These are phyloP conservation scores for Populus euphratica DNA, from an alignment of 345 rosid genomes.

Conservation along the genomic window DNA sequence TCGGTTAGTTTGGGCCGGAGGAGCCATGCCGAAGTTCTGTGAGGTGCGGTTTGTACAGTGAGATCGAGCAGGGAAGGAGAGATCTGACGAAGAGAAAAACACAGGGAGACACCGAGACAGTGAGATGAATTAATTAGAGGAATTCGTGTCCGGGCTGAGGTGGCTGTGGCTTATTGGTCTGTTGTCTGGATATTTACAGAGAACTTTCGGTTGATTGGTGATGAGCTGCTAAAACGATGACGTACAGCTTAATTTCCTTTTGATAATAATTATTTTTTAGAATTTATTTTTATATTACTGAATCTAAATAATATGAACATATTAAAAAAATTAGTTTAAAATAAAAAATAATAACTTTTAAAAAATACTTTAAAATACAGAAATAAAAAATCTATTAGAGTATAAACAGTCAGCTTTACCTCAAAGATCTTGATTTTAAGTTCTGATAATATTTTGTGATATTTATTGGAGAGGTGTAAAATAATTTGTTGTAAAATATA, in stretches of 20 bases:
- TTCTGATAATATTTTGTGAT: too few relatives aligned
- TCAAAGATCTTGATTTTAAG: too few relatives aligned
- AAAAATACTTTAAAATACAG: too few relatives aligned
- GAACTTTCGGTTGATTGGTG: not conserved
- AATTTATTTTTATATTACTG: too few relatives aligned
- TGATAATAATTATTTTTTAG: too few relatives aligned
- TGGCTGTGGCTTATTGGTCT: slow-evolving; percentile 9
- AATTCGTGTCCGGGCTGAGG: slow-evolving; percentile 2
- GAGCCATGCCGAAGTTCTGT: slow-evolving; percentile 53
- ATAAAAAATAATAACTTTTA: too few relatives aligned
- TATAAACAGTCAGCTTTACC: too few relatives aligned
- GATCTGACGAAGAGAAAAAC: slow-evolving; percentile 21
- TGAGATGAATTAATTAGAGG: not conserved
- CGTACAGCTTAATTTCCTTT: not conserved
- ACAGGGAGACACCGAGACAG: not conserved
- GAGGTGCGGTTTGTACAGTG: slow-evolving; percentile 5
- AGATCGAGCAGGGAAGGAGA: slow-evolving; percentile 25
- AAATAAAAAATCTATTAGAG: too few relatives aligned
- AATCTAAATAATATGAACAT: too few relatives aligned
- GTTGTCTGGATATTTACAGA: not conserved
- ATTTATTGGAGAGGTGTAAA: too few relatives aligned
- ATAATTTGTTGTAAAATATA: too few relatives aligned
- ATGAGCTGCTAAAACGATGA: not conserved
- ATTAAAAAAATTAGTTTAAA: too few relatives aligned
- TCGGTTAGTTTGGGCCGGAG: slow-evolving; percentile 76